Base-by-base conservation (phyloP, 2,329 filamentous ascomycete species). In the Neopestalotiopsis sp. region DNA sequence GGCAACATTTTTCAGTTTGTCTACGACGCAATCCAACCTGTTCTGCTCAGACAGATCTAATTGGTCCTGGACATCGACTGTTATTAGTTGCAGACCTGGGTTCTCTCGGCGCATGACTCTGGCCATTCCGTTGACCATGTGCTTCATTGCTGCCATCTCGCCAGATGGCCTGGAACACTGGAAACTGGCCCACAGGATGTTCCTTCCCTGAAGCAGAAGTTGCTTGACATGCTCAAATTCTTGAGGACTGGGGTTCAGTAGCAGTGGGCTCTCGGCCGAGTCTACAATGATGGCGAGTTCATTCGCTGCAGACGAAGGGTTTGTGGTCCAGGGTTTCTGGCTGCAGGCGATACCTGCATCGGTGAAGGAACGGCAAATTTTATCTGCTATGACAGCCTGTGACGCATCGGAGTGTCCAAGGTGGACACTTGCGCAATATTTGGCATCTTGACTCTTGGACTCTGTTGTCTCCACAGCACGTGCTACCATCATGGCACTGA, bases 81-180 rank as follows among this genome's bases (percentile, higher is more conserved):
- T 14, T 49, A 49, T 49, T 14, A 49, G 42, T 14, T 49, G 14
- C 42, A 49, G 42, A 14, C 42, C 42, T 49, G 42, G 42, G 17
- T 49, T 49, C 42, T 49, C 42, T 12, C 17, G 14, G 14, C 42
- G 42, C 13, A 49, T 49, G 42, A 49, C 42, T 61, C 30, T 61
- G 58, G 68, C 68, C 61, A 72, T 59, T 9, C 71, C 71, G 10
- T 61, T 69, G 24, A 71, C 61, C 67, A 73, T 70, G 9, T 58
- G 66, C 57, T 69, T 69, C 38, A 69, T 12, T 10, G 69, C 69
- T 5, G 65, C 70, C 5, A 14, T 65, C 2, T 40, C 56, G 5
- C 28, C 63, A 20, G 64, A 40, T 13, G 65, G 42, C 7, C 53
- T 49, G 6, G 70, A 64, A 1, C 45, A 45, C 58, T 71, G 69